Percentiles rank a stretch among this genome's conserved stretches.
phyloP scores from a whole-genome alignment of 768 basidiomycete genomes.

The Kwoniella dendrophila region DNA sequence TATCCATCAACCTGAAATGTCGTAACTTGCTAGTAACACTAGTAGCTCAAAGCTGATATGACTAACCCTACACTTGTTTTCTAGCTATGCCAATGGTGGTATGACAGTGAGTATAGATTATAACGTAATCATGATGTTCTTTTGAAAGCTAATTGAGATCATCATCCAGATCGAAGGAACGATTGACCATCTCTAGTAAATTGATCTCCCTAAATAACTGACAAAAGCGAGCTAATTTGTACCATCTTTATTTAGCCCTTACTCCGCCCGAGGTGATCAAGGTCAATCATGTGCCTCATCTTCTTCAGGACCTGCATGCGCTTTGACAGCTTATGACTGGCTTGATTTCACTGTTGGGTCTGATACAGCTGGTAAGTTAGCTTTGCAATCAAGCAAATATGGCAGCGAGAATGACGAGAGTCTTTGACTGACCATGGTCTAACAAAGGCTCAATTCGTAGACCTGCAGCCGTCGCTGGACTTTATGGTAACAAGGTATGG shows the following conservation, averaged over 20 bases:
- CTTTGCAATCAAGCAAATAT: constrained; percentile 28
- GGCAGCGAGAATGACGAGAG: too few species aligned
- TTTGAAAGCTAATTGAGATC: too few species aligned
- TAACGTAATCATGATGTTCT: too few species aligned
- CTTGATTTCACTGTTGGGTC: constrained; percentile 50
- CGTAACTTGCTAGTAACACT: neutral
- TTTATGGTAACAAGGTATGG: constrained; percentile 41
- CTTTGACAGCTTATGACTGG: constrained; percentile 50
- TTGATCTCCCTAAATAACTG: neutral
- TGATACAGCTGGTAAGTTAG: constrained; percentile 41
- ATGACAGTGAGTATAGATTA: too few species aligned
- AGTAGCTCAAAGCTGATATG: neutral
- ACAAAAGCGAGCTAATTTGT: neutral
- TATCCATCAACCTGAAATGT: neutral
- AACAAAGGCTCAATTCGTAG: constrained; percentile 37
- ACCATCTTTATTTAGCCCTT: constrained; percentile 27
- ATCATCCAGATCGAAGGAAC: too few species aligned
- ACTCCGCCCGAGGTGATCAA: constrained; percentile 49
- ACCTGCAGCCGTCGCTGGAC: constrained; percentile 34
- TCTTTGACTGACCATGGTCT: too few species aligned
- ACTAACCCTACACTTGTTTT: too few species aligned
- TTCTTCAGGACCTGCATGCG: constrained; percentile 44
- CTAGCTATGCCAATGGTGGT: too few species aligned
- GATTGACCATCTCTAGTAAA: neutral
- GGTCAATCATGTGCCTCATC: constrained; percentile 42